Evolutionary conservation across 2,329 filamentous ascomycete genomes (phyloP).

Genomic region (Thielaviopsis euricoi): DNA sequence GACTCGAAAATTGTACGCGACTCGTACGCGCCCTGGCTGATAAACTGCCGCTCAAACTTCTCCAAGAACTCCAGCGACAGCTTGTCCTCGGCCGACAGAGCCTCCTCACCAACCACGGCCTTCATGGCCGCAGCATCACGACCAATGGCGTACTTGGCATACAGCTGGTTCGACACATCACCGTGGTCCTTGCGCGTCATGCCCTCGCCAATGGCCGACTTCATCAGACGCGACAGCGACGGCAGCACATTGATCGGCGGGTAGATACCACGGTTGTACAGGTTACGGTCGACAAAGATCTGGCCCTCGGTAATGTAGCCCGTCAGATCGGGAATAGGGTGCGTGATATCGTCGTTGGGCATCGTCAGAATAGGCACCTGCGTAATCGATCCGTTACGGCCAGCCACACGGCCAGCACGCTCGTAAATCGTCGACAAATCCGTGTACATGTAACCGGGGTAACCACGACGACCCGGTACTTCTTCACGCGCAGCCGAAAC

Average conservation of each 20-base stretch:
- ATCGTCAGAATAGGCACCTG: slow-evolving; percentile 98
- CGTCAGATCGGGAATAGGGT: slow-evolving; percentile 96
- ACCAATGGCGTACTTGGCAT: slow-evolving; percentile 98
- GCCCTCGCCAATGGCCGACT: slow-evolving; percentile 95
- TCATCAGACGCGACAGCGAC: slow-evolving; percentile 98
- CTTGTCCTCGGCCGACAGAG: slow-evolving; percentile 89
- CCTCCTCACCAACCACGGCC: slow-evolving; percentile 96
- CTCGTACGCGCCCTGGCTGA: slow-evolving; percentile 84
- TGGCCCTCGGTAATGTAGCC: slow-evolving; percentile 99
- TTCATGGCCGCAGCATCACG: slow-evolving; percentile 98
- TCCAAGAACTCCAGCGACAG: slow-evolving; percentile 94
- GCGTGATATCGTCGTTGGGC: slow-evolving; percentile 99
- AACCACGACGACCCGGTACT: slow-evolving; percentile 97
- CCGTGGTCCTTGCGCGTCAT: slow-evolving; percentile 94
- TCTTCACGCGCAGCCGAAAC: slow-evolving; percentile 96
- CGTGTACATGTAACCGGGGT: slow-evolving; percentile 99
- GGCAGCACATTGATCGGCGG: slow-evolving; percentile 97
- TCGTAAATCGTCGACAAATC: slow-evolving; percentile 99
- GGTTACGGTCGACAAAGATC: slow-evolving; percentile 87
- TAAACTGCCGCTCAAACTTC: slow-evolving; percentile 94
- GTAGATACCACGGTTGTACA: slow-evolving; percentile 95
- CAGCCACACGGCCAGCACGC: slow-evolving; percentile 90
- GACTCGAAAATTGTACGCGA: slow-evolving; percentile 83
- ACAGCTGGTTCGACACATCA: slow-evolving; percentile 97
- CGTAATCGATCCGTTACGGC: slow-evolving; percentile 95